These are phyloP conservation scores for Talaromyces liani DNA, from an alignment of 495 filamentous ascomycete species.

Conservation along the genomic window DNA sequence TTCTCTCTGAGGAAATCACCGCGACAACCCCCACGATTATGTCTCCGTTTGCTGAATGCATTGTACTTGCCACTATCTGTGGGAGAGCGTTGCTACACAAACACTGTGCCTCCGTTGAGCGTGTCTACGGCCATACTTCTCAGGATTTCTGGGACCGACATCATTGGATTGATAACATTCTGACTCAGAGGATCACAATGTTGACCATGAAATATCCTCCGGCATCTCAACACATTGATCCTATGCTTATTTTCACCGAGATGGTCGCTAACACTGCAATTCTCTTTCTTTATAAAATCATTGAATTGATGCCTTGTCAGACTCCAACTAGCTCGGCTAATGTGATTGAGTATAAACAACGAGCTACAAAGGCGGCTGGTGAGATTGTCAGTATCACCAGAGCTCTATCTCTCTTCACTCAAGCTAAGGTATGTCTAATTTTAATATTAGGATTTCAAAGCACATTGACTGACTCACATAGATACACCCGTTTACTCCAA, in stretches of 20 bases:
- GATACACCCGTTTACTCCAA: conserved; percentile 13
- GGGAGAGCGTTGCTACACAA: conserved; percentile 37
- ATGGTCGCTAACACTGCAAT: conserved; percentile 36
- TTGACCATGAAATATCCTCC: conserved; percentile 23
- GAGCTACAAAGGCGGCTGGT: conserved; percentile 26
- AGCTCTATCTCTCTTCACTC: conserved; percentile 31
- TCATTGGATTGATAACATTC: conserved; percentile 36
- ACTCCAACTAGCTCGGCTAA: background rate
- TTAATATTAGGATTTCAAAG: background rate
- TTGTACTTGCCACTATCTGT: conserved; percentile 37
- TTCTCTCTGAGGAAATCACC: conserved; percentile 34
- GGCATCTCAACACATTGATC: conserved; percentile 27
- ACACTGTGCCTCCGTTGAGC: conserved; percentile 23
- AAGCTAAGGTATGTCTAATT: conserved; percentile 20
- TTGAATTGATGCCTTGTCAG: conserved; percentile 15
- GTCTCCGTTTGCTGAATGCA: conserved; percentile 39
- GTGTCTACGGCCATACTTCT: conserved; percentile 12
- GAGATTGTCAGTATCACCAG: conserved; percentile 32
- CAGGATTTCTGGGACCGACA: conserved; percentile 39
- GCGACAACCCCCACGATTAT: conserved; percentile 14
- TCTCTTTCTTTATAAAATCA: conserved; percentile 29
- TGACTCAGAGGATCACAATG: conserved; percentile 27
- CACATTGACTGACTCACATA: background rate
- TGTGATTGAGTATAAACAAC: conserved; percentile 20
- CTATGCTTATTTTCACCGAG: conserved; percentile 33